A percentile compares a stretch with the other conserved stretches of the same genome.
These are phyloP conservation scores for Usnea hakonensis DNA, from an alignment of 495 filamentous ascomycete species.

Conservation along the genomic window DNA sequence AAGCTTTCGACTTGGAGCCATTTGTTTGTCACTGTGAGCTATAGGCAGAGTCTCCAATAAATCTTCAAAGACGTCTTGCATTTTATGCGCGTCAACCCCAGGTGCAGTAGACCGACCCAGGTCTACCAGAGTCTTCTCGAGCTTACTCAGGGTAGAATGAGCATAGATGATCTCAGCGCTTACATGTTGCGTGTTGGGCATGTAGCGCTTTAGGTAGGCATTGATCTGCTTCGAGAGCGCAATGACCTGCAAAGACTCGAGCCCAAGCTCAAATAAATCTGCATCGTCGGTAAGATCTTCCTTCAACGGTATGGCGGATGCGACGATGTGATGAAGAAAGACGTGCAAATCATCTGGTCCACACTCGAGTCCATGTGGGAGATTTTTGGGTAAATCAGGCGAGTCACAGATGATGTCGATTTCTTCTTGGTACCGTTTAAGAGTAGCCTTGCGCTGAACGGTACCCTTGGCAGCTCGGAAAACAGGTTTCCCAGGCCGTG, in stretches of 20 bases:
- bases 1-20: neutral
- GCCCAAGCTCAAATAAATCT: conserved; percentile 37
- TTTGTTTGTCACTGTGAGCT: neutral
- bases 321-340: conserved; percentile 2
- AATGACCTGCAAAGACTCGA: conserved; percentile 46
- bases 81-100: too few relatives aligned
- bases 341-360: neutral
- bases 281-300: conserved; percentile 4
- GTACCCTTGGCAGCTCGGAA: conserved; percentile 48
- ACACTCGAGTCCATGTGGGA: neutral
- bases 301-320: neutral
- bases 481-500: conserved; percentile 44
- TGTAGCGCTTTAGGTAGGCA: too few relatives aligned
- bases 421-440: conserved; percentile 45
- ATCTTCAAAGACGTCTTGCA: neutral
- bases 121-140: too few relatives aligned
- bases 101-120: too few relatives aligned
- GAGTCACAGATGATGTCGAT: conserved; percentile 42
- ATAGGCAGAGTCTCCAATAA: neutral
- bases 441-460: conserved; percentile 39
- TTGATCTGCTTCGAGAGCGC: conserved; percentile 6
- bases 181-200: too few relatives aligned
- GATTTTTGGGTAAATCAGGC: neutral
- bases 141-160: too few relatives aligned
- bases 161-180: too few relatives aligned